These are phyloP conservation scores for Melampsora americana DNA, from an alignment of 1,284 basidiomycete genomes.

Conservation along the genomic window DNA sequence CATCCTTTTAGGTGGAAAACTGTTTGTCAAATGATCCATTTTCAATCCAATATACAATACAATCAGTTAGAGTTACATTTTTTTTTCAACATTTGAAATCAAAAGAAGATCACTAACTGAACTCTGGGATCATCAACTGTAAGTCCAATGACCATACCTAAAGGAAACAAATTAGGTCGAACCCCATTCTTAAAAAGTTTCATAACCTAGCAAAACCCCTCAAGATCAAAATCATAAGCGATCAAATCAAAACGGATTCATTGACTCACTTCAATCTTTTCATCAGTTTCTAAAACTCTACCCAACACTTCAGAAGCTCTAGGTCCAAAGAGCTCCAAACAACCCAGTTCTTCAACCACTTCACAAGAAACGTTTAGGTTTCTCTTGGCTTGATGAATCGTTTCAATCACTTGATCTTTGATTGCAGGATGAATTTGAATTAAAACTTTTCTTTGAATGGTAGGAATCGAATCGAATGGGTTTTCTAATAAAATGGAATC, in stretches of 20 bases:
- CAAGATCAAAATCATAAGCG: not conserved
- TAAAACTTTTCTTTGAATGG: slow-evolving; percentile 17
- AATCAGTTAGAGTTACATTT: not conserved
- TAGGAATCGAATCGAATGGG: not conserved
- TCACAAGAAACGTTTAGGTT: not conserved
- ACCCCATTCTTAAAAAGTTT: slow-evolving; percentile 22
- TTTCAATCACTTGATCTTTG: slow-evolving; percentile 21
- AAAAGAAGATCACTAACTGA: slow-evolving; percentile 14
- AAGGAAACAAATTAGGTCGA: slow-evolving; percentile 18
- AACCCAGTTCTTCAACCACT: slow-evolving; percentile 15
- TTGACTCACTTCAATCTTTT: slow-evolving; percentile 17
- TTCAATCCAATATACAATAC: not conserved
- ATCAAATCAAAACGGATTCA: not conserved
- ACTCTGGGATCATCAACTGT: slow-evolving; percentile 40
- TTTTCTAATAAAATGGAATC: too few species aligned
- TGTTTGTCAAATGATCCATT: not conserved
- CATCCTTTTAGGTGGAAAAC: slow-evolving; percentile 39
- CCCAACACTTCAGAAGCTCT: slow-evolving; percentile 33
- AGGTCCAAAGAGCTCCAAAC: slow-evolving; percentile 28
- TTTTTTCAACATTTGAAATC: too few species aligned
- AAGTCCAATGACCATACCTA: slow-evolving; percentile 36
- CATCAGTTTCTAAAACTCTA: slow-evolving; percentile 19
- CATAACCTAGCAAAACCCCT: not conserved
- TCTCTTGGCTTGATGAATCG: slow-evolving; percentile 15
- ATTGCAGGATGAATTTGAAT: slow-evolving; percentile 39